Conservation (phyloP, 2,329 filamentous ascomycete species). For the Trichoderma afroharzianum region DNA sequence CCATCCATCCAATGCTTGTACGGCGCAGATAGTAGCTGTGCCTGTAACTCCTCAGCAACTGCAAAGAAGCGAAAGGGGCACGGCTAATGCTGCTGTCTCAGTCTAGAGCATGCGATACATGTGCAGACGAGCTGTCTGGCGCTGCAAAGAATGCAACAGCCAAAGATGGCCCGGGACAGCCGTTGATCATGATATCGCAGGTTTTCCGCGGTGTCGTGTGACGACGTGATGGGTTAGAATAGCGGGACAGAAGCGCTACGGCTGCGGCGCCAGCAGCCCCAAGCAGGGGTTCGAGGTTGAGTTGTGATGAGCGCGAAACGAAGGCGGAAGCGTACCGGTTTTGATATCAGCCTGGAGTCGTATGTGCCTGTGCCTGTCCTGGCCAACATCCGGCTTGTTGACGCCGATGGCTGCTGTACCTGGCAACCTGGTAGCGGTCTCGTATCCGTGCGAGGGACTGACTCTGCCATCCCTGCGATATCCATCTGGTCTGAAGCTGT, state of each 20-base stretch:
- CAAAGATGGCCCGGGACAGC: neutral
- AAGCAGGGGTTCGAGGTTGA: constrained; percentile 13
- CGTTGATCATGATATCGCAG: constrained; percentile 10
- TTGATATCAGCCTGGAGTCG: constrained; percentile 1
- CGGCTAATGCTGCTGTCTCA: neutral
- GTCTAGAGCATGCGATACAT: constrained; percentile 2
- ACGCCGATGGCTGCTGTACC: neutral
- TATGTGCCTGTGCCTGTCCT: neutral
- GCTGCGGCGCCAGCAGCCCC: constrained; percentile 15
- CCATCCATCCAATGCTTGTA: neutral
- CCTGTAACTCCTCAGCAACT: neutral
- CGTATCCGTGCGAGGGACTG: constrained; percentile 2
- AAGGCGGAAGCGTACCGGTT: neutral
- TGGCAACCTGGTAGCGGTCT: neutral
- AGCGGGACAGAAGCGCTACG: constrained; percentile 18
- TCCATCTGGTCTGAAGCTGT: neutral
- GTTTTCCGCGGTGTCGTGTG: constrained; percentile 15
- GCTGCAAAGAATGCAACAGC: neutral
- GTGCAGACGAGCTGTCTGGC: neutral
- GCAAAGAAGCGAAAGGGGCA: neutral
- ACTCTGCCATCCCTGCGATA: neutral
- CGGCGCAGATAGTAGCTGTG: neutral
- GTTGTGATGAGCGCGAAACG: constrained; percentile 14
- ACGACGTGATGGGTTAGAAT: constrained; percentile 18
- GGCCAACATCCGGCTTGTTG: neutral